Evolutionary conservation across 2,329 filamentous ascomycete genomes (phyloP), one percentile per base, ranked within the genome.

Genomic region (Pseudogymnoascus sp.): DNA sequence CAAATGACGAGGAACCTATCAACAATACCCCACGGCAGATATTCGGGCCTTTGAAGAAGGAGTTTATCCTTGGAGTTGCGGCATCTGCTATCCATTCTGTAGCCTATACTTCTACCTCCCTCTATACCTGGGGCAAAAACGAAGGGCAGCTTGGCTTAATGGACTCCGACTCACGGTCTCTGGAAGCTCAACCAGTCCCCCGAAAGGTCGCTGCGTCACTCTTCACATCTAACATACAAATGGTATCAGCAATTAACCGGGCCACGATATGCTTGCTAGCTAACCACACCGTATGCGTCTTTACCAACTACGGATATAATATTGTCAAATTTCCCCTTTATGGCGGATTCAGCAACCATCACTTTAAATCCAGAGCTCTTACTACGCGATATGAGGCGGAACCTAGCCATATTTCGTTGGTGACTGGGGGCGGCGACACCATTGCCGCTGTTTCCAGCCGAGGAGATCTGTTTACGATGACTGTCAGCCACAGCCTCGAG

Each of bases 101-200:
- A 2, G 91, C 91, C 0, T 89, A 95, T 71, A 97, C 91, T 0
- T 82, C 83, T 1, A 85, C 86, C 0, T 90, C 91, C 1, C 78
- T 99, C 1, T 99, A 90, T 73, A 96, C 91, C 1, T 99, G 96
- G 82, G 95, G 95, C 21, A 96, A 95, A 71, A 99, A 97, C 70
- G 87, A 92, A 69, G 95, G 95, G 1, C 95, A 99, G 74, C 83
- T 99, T 57, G 95, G 92, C 4, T 82, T 99, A 62, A 92, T 97
- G 78, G 95, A 97, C 74, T 93, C 95, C 0, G 93, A 97, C 76
- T 96, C 95, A 26, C 86, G 93, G 53, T 97, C 92, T 0, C 82
- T 97, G 4, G 90, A 95, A 69, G 78, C 88, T n/a, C 95, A 97
- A 72, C 78, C 83, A 19, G 86, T 85, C 0, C 95, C 95, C 23